These are phyloP conservation scores for Spergularia marina DNA, from an alignment of 148 eudicot genomes.

Conservation along the genomic window DNA sequence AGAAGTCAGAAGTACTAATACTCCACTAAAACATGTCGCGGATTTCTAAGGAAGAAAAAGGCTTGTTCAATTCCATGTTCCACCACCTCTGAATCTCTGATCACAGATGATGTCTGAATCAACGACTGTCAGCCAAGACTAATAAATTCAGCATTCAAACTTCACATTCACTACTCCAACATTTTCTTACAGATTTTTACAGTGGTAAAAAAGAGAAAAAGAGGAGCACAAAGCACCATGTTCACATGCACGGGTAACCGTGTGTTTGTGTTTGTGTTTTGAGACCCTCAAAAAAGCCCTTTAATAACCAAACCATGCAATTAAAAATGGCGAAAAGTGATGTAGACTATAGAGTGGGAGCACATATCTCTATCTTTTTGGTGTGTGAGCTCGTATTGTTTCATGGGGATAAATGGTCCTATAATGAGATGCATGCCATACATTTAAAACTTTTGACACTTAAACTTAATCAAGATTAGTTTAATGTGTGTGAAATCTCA, in stretches of 20 bases:
- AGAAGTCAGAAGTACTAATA: no score
- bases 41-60: not conserved
- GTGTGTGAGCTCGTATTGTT: no score
- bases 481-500: no score
- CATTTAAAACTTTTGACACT: no score
- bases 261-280: not conserved
- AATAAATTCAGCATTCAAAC: not conserved
- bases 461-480: no score
- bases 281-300: slow-evolving; percentile 5
- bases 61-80: not conserved
- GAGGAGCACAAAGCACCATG: slow-evolving; percentile 20
- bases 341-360: no score
- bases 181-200: no score
- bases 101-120: not conserved
- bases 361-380: no score
- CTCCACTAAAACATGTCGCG: not conserved
- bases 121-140: not conserved
- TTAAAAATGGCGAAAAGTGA: not conserved
- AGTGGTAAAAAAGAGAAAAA: not conserved
- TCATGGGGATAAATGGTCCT: no score
- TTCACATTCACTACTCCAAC: not conserved
- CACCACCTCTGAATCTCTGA: not conserved
- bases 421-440: no score
- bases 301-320: not conserved
- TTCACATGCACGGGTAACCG: slow-evolving; percentile 19